phyloP scores from a whole-genome alignment of 495 filamentous ascomycete species.

The Podospora pseudocomata region DNA sequence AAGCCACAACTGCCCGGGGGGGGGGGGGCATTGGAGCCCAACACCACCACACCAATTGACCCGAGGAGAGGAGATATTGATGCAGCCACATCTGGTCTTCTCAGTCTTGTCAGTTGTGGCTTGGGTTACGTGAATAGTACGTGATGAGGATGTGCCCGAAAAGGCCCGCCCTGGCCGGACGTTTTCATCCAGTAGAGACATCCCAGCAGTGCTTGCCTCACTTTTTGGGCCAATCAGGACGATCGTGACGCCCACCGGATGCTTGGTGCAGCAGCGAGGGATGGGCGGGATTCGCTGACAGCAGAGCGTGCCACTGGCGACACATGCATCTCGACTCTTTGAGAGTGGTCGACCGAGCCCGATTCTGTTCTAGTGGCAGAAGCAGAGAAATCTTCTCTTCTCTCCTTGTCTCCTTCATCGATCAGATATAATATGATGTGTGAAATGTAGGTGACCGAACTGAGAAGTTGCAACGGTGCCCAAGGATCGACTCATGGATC shows the following conservation, averaged over 20 bases:
- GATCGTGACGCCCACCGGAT: background rate
- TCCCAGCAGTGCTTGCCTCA: conserved; percentile 16
- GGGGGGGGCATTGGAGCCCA: conserved; percentile 14
- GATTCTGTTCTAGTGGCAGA: background rate
- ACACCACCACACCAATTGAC: conserved; percentile 6
- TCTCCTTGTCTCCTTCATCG: too few relatives aligned
- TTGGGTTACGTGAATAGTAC: background rate
- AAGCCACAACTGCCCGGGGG: background rate
- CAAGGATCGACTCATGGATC: background rate
- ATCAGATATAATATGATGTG: background rate
- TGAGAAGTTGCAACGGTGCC: conserved; percentile 2
- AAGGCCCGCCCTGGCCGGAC: conserved; percentile 1
- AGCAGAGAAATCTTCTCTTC: background rate
- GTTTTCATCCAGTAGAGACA: conserved; percentile 20
- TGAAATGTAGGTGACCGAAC: background rate
- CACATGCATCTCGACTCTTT: background rate
- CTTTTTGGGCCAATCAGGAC: conserved; percentile 15
- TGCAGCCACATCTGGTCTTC: background rate
- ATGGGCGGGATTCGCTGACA: conserved; percentile 14
- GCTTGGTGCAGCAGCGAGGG: conserved; percentile 12
- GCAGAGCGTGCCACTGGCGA: conserved; percentile 1
- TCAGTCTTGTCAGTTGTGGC: background rate
- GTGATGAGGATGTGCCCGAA: background rate
- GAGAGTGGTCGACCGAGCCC: conserved; percentile 1
- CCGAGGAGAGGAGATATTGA: conserved; percentile 7